These are phyloP conservation scores for Paramecium caudatum DNA, from an alignment of 73 alveolate species.

Conservation along the genomic window DNA sequence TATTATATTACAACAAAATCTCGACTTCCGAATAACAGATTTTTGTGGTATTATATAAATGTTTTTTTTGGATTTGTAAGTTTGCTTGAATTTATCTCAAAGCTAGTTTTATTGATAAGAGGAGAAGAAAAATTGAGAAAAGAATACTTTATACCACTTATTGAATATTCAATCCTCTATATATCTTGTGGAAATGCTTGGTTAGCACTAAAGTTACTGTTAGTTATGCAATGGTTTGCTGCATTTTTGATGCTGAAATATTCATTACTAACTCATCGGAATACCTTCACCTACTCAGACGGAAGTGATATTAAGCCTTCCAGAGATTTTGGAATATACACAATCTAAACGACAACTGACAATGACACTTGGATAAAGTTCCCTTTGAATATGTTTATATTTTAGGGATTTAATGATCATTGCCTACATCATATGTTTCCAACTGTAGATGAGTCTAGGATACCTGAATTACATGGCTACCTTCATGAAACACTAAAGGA, in stretches of 20 bases:
- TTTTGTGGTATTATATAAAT: not conserved
- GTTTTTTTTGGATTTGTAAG: slow-evolving; percentile 19
- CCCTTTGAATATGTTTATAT: slow-evolving; percentile 36
- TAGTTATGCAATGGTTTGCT: not conserved
- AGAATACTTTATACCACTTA: slow-evolving; percentile 34
- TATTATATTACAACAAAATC: not conserved
- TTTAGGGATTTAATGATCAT: slow-evolving; percentile 43
- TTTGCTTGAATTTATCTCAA: not conserved
- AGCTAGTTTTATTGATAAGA: not conserved
- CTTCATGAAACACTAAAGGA: not conserved
- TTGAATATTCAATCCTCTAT: not conserved
- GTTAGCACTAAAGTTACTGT: not conserved
- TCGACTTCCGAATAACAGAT: slow-evolving; percentile 29
- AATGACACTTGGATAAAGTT: not conserved
- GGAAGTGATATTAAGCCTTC: not conserved
- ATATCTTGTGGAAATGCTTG: not conserved
- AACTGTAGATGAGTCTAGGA: slow-evolving; percentile 20
- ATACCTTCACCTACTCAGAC: slow-evolving; percentile 2
- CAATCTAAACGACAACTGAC: slow-evolving; percentile 5
- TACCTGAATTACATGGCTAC: not conserved
- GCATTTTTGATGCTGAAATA: not conserved
- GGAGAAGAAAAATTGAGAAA: slow-evolving; percentile 12
- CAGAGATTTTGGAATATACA: slow-evolving; percentile 59
- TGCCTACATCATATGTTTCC: slow-evolving; percentile 36
- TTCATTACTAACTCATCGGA: slow-evolving; percentile 7